These are phyloP conservation scores for Mortierella sp. DNA, from an alignment of 371 early-diverging fungal genomes.

Conservation along the genomic window DNA sequence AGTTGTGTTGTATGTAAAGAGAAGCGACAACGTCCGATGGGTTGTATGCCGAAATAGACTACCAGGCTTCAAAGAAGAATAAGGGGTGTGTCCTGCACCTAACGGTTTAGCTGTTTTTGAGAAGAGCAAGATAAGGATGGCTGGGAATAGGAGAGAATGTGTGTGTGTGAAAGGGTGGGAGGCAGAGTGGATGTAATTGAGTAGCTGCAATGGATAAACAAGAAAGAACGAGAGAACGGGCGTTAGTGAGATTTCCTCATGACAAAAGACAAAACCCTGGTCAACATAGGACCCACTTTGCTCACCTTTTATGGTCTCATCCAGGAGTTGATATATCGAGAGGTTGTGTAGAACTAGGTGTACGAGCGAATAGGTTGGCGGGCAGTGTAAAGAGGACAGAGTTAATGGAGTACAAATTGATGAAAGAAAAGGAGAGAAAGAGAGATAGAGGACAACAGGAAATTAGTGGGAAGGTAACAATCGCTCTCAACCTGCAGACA, in stretches of 20 bases:
- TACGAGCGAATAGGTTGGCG: neutral
- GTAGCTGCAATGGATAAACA: neutral
- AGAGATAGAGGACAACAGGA: conserved; percentile 4
- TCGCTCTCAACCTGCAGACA: conserved; percentile 19
- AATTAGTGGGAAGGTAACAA: conserved; percentile 7
- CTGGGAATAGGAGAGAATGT: conserved; percentile 1
- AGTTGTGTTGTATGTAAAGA: neutral
- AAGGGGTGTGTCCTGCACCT: neutral
- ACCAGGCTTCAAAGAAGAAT: neutral
- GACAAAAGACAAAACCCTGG: neutral
- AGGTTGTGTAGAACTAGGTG: neutral
- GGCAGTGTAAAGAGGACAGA: neutral
- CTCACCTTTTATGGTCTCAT: conserved; percentile 13
- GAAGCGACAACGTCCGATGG: neutral
- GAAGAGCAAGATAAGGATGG: conserved; percentile 6
- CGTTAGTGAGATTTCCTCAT: neutral
- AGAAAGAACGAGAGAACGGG: neutral
- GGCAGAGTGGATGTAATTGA: neutral
- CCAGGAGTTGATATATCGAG: neutral
- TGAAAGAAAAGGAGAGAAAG: conserved; percentile 7
- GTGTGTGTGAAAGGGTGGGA: neutral
- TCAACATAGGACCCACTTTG: conserved; percentile 4
- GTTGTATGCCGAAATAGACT: neutral
- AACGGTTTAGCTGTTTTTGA: neutral
- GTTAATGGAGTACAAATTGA: conserved; percentile 1